phyloP scores from a whole-genome alignment of 306 rosid genomes.

The Vigna unguiculata region DNA sequence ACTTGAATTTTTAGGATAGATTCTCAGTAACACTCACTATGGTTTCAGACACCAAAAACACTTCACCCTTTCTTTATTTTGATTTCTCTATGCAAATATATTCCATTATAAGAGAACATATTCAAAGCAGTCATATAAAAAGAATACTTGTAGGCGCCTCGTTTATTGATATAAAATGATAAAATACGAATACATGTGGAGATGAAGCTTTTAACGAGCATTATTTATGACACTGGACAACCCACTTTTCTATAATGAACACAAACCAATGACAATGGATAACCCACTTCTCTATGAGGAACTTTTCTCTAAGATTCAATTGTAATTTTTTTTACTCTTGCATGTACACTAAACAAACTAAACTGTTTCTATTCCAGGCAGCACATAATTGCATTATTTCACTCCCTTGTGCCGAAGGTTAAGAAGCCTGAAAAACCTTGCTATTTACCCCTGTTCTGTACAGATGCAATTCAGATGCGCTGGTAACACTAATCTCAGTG shows the following conservation, averaged over 20 bases:
- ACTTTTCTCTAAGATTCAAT: constrained; percentile 19
- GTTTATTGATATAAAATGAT: constrained; percentile 39
- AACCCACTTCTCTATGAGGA: constrained; percentile 44
- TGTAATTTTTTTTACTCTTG: constrained; percentile 36
- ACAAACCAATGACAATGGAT: constrained; percentile 7
- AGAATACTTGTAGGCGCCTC: background rate
- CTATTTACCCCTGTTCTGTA: constrained; percentile 84
- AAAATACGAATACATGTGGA: constrained; percentile 39
- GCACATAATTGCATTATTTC: constrained; percentile 37
- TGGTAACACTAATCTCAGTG: constrained; percentile 60
- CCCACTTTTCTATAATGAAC: constrained; percentile 43
- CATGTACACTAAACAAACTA: constrained; percentile 53
- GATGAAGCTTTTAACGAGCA: constrained; percentile 3
- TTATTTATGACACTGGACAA: constrained; percentile 30
- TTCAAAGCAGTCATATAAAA: background rate
- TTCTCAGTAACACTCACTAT: background rate
- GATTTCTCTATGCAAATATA: background rate
- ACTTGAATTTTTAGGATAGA: background rate
- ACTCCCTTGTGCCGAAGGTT: constrained; percentile 25
- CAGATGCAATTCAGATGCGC: constrained; percentile 69
- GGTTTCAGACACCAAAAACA: background rate
- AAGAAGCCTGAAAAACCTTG: constrained; percentile 59
- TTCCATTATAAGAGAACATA: background rate
- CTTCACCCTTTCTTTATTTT: background rate
- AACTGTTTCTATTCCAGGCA: constrained; percentile 43